Percentiles rank a stretch among this genome's conserved stretches.
phyloP scores from a whole-genome alignment of 2,329 filamentous ascomycete genomes.

The Neopestalotiopsis sp. region DNA sequence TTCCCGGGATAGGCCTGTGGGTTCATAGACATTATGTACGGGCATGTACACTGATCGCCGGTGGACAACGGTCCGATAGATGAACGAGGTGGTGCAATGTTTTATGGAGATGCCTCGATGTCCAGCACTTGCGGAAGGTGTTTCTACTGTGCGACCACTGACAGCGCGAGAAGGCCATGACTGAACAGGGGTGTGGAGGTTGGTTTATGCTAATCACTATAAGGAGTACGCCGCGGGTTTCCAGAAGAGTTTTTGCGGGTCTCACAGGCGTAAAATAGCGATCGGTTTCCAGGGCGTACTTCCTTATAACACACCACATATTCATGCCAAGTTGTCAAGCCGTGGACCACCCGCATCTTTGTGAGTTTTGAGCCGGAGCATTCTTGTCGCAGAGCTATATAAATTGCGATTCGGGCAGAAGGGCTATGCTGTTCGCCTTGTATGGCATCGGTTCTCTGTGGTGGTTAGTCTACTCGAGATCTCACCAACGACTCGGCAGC shows the following conservation, averaged over 20 bases:
- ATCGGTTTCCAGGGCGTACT: not conserved
- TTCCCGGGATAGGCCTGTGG: not conserved
- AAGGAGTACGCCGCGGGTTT: not conserved
- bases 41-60: not conserved
- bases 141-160: not conserved
- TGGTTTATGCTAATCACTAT: constrained; percentile 2
- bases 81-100: not conserved
- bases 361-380: not conserved
- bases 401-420: not conserved
- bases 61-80: not conserved
- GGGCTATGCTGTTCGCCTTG: not conserved
- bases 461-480: not conserved
- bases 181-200: not conserved
- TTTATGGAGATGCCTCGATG: not conserved
- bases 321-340: not conserved
- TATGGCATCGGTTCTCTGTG: not conserved
- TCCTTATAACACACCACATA: not conserved
- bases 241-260: not conserved
- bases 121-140: not conserved
- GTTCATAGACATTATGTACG: not conserved
- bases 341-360: not conserved
- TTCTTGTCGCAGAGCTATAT: not conserved
- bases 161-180: not conserved
- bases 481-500: not conserved
- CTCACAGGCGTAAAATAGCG: not conserved